phyloP scores from a whole-genome alignment of 1,284 basidiomycete species.

The Sporisorium graminicola region DNA sequence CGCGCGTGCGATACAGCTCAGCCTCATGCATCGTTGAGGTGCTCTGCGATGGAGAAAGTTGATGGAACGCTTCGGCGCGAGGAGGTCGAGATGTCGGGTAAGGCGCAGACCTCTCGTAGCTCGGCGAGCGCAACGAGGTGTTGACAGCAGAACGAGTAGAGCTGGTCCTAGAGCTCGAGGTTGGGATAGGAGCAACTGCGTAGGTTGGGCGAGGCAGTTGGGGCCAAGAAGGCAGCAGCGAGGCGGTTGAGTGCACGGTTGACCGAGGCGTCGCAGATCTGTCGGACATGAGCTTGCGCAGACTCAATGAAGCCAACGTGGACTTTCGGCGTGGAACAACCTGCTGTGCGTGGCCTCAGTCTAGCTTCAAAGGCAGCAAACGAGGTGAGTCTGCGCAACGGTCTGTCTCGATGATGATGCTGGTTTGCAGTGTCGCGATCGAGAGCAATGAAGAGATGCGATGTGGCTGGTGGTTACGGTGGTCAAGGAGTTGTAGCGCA shows the following conservation, averaged over 20 bases:
- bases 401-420: not conserved
- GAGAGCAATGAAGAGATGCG: not conserved
- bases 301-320: constrained; percentile 7
- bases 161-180: constrained; percentile 14
- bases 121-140: constrained; percentile 13
- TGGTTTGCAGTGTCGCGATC: not conserved
- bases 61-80: constrained; percentile 25
- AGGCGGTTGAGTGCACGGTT: constrained; percentile 27
- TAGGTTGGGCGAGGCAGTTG: constrained; percentile 29
- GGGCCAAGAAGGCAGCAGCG: constrained; percentile 37
- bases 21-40: constrained; percentile 25
- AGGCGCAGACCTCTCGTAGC: constrained; percentile 23
- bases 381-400: not conserved
- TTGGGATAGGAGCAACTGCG: constrained; percentile 30
- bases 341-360: constrained; percentile 1
- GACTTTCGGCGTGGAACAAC: constrained; percentile 2
- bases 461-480: not conserved
- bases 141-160: constrained; percentile 14
- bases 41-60: constrained; percentile 13
- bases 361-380: not conserved
- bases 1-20: constrained; percentile 34
- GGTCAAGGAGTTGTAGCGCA: not conserved
- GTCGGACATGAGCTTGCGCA: constrained; percentile 19
- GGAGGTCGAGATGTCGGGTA: constrained; percentile 25
- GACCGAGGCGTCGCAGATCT: constrained; percentile 26